Base-by-base conservation (phyloP, 2,329 filamentous ascomycete genomes). In the Claviceps sp. region DNA sequence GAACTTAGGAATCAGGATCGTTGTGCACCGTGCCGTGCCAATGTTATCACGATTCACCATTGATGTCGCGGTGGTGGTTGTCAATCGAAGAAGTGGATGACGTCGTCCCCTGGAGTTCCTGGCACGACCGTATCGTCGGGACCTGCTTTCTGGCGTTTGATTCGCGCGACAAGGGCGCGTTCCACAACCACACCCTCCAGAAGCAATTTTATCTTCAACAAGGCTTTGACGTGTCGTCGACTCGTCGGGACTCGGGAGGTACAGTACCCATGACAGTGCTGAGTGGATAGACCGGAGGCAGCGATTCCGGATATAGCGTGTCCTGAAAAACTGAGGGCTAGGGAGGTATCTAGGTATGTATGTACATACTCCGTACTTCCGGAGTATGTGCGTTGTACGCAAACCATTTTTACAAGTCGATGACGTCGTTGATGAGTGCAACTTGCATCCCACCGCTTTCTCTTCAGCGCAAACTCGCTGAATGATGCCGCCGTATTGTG, bases 341-440 rank as follows among this genome's bases (percentile, higher is more conserved):
- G 18, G 18, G 18, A 18, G 18, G 18, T 18, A 18, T 1, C 18
- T 18, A 18, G 18, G 18, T 18, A 18, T 14, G 18, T 18, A 18
- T 14, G 18, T 18, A 18, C 18, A 18, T 18, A 18, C 18, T 18
- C 18, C 3, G n/a, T 41, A 43, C 34, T 44, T 44, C 16, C 4
- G 22, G 40, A 47, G 14, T 47, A n/a, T 14, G 22, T 40, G 5
- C 22, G 22, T 22, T 22, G 22, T 22, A 22, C 4, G 37, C 50
- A 9, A 9, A 16, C 11, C 26, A 36, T 30, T 22, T 38, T 26
- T 22, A 38, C n/a, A 46, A 34, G 38, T n/a, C 38, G 20, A 52
- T 52, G 51, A 52, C 51, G 51, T 49, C 34, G 47, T 40, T 49
- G 24, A 41, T 49, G 24, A 41, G 40, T 16, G 18, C 50, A 51